Evolutionary conservation across 257 asterid genomes (phyloP).

Genomic region (Lithospermum erythrorhizon): DNA sequence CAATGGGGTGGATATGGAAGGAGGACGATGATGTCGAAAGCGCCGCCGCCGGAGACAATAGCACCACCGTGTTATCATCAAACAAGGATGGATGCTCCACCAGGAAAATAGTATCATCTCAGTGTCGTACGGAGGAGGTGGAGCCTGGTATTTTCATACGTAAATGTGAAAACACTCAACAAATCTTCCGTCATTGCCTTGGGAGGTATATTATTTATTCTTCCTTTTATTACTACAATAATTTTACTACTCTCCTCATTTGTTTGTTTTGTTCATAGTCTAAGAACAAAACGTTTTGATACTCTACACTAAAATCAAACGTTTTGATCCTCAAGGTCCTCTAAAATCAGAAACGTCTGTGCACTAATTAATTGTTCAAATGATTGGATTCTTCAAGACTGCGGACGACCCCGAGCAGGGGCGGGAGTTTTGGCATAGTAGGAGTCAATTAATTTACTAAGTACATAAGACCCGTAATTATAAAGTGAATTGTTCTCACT

Average conservation of each 20-base stretch:
- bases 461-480: too few species aligned
- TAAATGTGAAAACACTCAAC: constrained; percentile 73
- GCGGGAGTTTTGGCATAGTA: too few species aligned
- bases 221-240: background rate
- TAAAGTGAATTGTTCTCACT: too few species aligned
- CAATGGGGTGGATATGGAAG: constrained; percentile 65
- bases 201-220: constrained; percentile 45
- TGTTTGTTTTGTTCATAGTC: too few species aligned
- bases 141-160: constrained; percentile 77
- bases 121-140: constrained; percentile 69
- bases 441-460: too few species aligned
- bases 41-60: constrained; percentile 13
- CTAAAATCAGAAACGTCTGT: too few species aligned
- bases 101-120: constrained; percentile 54
- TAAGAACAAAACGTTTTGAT: too few species aligned
- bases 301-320: too few species aligned
- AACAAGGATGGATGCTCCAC: constrained; percentile 28
- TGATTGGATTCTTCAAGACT: too few species aligned
- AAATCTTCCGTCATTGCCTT: constrained; percentile 53
- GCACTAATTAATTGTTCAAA: too few species aligned
- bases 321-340: too few species aligned
- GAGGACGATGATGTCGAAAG: constrained; percentile 22
- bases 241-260: background rate
- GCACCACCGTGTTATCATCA: constrained; percentile 4
- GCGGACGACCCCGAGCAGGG: too few species aligned